phyloP scores from a whole-genome alignment of 2,329 filamentous ascomycete species.

The Periconia macrospinosa region DNA sequence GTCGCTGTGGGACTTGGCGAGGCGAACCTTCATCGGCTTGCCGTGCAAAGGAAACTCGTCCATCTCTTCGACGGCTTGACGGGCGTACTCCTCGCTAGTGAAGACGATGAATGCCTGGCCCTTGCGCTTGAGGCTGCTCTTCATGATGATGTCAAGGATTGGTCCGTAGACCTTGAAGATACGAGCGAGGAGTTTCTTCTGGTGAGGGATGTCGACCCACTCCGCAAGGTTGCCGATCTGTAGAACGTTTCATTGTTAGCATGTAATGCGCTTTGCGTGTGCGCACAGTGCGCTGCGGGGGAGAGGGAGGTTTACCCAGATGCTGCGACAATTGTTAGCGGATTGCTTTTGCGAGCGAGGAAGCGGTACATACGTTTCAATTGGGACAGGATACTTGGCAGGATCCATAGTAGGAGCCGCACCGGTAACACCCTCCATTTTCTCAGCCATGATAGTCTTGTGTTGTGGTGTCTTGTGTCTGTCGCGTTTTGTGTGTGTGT shows the following conservation, averaged over 20 bases:
- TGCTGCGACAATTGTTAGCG: slow-evolving; percentile 33
- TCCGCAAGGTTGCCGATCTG: slow-evolving; percentile 85
- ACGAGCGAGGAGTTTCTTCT: slow-evolving; percentile 72
- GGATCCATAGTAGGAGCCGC: slow-evolving; percentile 25
- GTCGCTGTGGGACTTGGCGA: slow-evolving; percentile 83
- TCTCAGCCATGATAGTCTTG: slow-evolving; percentile 33
- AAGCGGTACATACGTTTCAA: slow-evolving; percentile 36
- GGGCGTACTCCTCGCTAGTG: slow-evolving; percentile 76
- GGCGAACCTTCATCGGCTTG: slow-evolving; percentile 83
- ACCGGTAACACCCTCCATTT: slow-evolving; percentile 39
- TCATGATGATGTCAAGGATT: slow-evolving; percentile 82
- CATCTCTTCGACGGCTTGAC: slow-evolving; percentile 80
- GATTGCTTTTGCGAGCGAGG: slow-evolving; percentile 24
- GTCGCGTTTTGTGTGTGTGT: not conserved
- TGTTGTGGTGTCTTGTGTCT: slow-evolving; percentile 1
- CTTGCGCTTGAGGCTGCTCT: slow-evolving; percentile 87
- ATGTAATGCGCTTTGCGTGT: slow-evolving; percentile 23
- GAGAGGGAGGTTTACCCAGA: slow-evolving; percentile 35
- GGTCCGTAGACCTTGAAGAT: slow-evolving; percentile 89
- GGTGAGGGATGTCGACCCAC: slow-evolving; percentile 76
- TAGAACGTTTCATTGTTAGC: slow-evolving; percentile 12
- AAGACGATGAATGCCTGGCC: slow-evolving; percentile 96
- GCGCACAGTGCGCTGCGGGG: slow-evolving; percentile 15
- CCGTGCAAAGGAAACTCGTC: slow-evolving; percentile 93
- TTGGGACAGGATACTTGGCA: slow-evolving; percentile 37